Evolutionary conservation across 306 rosid species (phyloP), one percentile per base, ranked within the genome.

Genomic region (Canavalia ensiformis): DNA sequence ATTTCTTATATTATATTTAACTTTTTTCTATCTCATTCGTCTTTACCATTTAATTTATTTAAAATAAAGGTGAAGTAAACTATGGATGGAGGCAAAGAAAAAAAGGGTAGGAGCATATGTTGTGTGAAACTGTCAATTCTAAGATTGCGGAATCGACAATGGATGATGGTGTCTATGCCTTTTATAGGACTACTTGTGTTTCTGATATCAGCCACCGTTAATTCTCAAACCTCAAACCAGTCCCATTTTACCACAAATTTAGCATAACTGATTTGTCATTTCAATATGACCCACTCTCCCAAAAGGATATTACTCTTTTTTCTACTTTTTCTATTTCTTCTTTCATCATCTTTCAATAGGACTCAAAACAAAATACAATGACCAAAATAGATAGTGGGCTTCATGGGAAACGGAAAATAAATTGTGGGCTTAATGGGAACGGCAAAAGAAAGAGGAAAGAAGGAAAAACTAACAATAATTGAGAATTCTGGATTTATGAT

Each of bases 111-210:
- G 12, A 50, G 39, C 57, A 75, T 2, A 76, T 82, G 72, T 46
- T 75, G 30, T 60, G 69, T 69, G n/a, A 33, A 76, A 69, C 62
- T 63, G 69, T 83, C 79, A 62, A 51, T 70, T 63, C 69, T 62
- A 7, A 33, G 79, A 83, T 18, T 69, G 56, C 74, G n/a, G 47
- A 82, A 51, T 58, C 42, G 30, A 51, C 50, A 7, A 35, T 30
- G 64, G 51, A 82, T 68, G 31, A 58, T 60, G 54, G 4, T 83
- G 35, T 60, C 68, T 45, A 30, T 31, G 34, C 69, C 55, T 83
- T 76, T 83, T 68, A 58, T 1, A 11, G 5, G 10, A 45, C 8
- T 41, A 55, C 30, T 44, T 45, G 8, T 72, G 81, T 59, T 39
- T 49, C 44, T 55, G 6, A 28, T 11, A 77, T 57, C 30, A 2